A percentile compares a stretch with the other conserved stretches of the same genome.
Evolutionary conservation across 2,329 filamentous ascomycete species (phyloP).

Genomic region (Phaeosphaeriaceae sp.): DNA sequence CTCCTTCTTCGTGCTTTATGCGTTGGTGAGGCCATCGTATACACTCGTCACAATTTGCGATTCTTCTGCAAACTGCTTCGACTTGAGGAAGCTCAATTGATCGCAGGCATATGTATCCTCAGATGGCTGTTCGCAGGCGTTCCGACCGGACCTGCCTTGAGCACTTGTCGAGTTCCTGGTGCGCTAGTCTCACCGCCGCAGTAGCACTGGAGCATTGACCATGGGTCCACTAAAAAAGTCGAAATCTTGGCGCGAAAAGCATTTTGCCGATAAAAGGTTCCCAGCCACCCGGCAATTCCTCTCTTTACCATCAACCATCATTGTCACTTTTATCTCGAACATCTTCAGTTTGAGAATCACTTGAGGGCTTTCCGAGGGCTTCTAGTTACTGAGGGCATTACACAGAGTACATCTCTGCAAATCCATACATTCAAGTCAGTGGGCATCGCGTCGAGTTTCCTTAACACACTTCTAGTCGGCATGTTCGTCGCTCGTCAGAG

Average conservation of each 20-base stretch:
- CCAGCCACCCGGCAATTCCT: slow-evolving; percentile 20
- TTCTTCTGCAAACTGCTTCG: no score
- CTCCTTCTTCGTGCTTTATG: slow-evolving; percentile 54
- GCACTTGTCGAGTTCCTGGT: slow-evolving; percentile 13
- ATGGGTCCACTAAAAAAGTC: slow-evolving; percentile 5
- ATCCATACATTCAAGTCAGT: slow-evolving; percentile 48
- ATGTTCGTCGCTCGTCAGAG: slow-evolving; percentile 45
- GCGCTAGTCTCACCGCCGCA: slow-evolving; percentile 8
- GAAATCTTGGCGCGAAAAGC: slow-evolving; percentile 8
- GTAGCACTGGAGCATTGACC: slow-evolving; percentile 11
- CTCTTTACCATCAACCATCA: slow-evolving; percentile 22
- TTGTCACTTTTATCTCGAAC: slow-evolving; percentile 30
- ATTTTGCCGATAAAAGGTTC: slow-evolving; percentile 12
- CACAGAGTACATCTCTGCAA: slow-evolving; percentile 16
- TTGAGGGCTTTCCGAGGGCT: slow-evolving; percentile 42
- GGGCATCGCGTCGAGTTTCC: slow-evolving; percentile 49
- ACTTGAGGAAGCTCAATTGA: no score
- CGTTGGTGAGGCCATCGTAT: slow-evolving; percentile 40
- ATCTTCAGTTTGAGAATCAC: slow-evolving; percentile 25
- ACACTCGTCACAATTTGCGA: background rate
- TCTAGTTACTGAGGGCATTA: slow-evolving; percentile 42
- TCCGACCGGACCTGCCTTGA: slow-evolving; percentile 1
- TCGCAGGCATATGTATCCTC: no score
- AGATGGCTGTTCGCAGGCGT: no score
- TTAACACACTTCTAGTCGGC: slow-evolving; percentile 46